Base-by-base conservation (phyloP, 2,329 filamentous ascomycete genomes). In the Grosmannia clavigera region DNA sequence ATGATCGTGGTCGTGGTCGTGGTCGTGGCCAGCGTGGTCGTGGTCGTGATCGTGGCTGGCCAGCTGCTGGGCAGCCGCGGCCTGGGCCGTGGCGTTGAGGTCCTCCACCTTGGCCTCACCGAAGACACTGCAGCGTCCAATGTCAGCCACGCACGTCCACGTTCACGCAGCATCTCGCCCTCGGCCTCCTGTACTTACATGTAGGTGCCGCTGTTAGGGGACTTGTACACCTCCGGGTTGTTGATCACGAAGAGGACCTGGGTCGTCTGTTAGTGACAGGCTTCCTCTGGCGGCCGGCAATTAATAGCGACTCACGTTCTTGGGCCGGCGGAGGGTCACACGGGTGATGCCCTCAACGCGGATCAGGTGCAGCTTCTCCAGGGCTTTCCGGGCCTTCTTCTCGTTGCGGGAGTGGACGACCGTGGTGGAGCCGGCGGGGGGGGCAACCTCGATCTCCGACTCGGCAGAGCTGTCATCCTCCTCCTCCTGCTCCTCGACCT, bases 61-160 rank as follows among this genome's bases (percentile, higher is more conserved):
- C 69, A 99, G 89, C 80, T 96, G 92, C 79, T 95, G 90, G 69
- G 92, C 92, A 70, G 94, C 94, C 68, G 89, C 90, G 70, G 92
- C 90, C 81, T 97, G 94, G 71, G 92, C 92, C 74, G 92, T 90
- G 70, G 94, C 95, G 87, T 97, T 99, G 72, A 97, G 83, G 78
- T 99, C 95, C 85, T 99, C 94, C 67, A 99, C 97, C 89, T 99
- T 99, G 74, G 95, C 94, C 83, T 99, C 95, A 76, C 94, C 94
- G 75, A 99, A 99, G 77, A 97, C 95, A 79, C 92, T 96, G 69
- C 9, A 16, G 25, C 22, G 27, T 27, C 16, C 40, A 43, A 19
- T 29, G 40, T 25, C 31, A 57, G 35, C 40, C 29, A 9, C 14
- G 38, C 55, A 14, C 14, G 48, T 43, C 14, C 43, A 3, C 11